Conservation (phyloP, 371 early-diverging fungal genomes). For the Mucor sp. region DNA sequence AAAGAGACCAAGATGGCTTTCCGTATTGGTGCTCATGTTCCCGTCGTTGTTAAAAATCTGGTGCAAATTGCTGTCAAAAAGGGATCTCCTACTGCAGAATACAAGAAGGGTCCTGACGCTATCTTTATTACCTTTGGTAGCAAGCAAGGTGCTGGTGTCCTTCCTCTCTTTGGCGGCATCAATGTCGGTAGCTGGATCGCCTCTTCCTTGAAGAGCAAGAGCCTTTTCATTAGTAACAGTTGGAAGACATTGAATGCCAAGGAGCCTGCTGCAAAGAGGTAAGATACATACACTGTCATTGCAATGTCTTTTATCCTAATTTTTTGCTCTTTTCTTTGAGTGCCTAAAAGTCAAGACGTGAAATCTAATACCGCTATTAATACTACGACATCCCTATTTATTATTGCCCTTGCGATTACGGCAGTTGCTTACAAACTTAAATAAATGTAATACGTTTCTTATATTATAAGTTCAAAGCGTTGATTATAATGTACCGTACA, state of each 20-base stretch:
- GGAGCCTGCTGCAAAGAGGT: background rate
- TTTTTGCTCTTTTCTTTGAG: background rate
- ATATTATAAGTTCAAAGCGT: too few relatives aligned
- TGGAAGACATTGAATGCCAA: constrained; percentile 5
- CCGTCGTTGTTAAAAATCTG: constrained; percentile 35
- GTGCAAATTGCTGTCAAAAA: constrained; percentile 11
- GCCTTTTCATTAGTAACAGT: constrained; percentile 4
- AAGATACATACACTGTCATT: background rate
- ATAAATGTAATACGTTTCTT: background rate
- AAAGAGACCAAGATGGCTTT: constrained; percentile 54
- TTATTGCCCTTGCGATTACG: background rate
- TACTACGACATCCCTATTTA: background rate
- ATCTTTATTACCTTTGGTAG: constrained; percentile 44
- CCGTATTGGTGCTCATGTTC: constrained; percentile 25
- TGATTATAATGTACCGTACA: too few relatives aligned
- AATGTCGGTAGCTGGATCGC: constrained; percentile 9
- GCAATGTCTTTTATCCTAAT: background rate
- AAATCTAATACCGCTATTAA: background rate
- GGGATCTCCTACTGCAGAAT: constrained; percentile 15
- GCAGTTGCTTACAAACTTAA: background rate
- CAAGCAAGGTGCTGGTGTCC: constrained; percentile 14
- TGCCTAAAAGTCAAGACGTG: background rate
- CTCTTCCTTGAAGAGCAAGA: background rate
- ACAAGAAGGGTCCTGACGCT: constrained; percentile 22
- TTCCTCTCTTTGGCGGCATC: constrained; percentile 15